Conservation (phyloP, 2,329 filamentous ascomycete genomes). For the Colletotrichum nymphaeae region DNA sequence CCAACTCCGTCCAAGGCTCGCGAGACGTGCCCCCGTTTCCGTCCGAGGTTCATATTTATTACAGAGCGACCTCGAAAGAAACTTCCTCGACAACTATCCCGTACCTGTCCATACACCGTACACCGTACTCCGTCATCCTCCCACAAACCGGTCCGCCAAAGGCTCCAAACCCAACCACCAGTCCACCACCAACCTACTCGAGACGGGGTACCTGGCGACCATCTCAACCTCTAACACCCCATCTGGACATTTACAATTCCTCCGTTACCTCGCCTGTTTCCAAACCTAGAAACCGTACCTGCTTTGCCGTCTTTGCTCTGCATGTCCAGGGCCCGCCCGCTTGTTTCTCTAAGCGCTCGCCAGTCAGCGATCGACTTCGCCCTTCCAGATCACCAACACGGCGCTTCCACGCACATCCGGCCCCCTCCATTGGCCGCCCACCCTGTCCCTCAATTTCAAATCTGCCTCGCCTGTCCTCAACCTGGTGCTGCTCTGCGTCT, state of each 20-base stretch:
- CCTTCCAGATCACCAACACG: conserved; percentile 41
- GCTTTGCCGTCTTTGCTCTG: conserved; percentile 23
- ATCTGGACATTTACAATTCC: conserved; percentile 20
- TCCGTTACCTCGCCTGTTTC: conserved; percentile 32
- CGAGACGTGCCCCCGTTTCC: conserved; percentile 29
- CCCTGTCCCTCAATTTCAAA: conserved; percentile 40
- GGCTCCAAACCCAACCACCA: background rate
- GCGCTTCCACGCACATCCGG: conserved; percentile 42
- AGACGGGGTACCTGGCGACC: conserved; percentile 21
- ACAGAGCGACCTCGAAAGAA: conserved; percentile 24
- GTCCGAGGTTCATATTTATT: conserved; percentile 35
- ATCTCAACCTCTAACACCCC: conserved; percentile 32
- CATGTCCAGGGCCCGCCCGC: conserved; percentile 15
- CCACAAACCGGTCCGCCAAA: background rate
- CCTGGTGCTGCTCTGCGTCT: conserved; percentile 40
- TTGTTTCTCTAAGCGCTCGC: conserved; percentile 46
- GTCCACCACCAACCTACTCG: conserved; percentile 6
- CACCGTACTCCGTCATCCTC: background rate
- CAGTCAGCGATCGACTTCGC: conserved; percentile 39
- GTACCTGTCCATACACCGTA: background rate
- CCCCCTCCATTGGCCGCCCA: conserved; percentile 42
- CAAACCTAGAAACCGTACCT: conserved; percentile 27
- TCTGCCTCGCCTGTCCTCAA: conserved; percentile 20
- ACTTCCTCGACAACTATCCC: conserved; percentile 2
- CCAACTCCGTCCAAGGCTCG: conserved; percentile 19